These are phyloP conservation scores for Arachnomyces sp. DNA, from an alignment of 2,329 filamentous ascomycete species.

Conservation along the genomic window DNA sequence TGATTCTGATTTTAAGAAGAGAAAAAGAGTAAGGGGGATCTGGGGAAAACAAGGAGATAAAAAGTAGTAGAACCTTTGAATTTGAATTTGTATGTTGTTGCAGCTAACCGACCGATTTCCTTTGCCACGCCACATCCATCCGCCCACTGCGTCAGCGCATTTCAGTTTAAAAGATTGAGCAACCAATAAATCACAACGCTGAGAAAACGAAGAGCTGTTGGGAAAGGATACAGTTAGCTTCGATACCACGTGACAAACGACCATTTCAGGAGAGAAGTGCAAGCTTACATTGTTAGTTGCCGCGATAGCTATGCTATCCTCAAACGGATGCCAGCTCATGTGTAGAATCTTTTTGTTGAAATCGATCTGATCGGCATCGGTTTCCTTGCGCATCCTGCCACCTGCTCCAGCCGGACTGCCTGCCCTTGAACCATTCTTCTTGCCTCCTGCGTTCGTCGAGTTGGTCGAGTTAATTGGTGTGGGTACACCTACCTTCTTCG, in stretches of 20 bases:
- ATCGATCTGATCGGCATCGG: slow-evolving; percentile 97
- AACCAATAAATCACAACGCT: slow-evolving; percentile 49
- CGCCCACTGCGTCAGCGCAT: slow-evolving; percentile 1
- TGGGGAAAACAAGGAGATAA: too few species aligned
- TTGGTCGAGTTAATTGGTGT: slow-evolving; percentile 83
- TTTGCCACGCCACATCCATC: neutral
- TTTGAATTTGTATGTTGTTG: too few species aligned
- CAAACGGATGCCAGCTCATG: slow-evolving; percentile 99
- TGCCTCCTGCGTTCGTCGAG: slow-evolving; percentile 56
- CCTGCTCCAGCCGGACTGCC: slow-evolving; percentile 82
- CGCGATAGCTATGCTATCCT: slow-evolving; percentile 98
- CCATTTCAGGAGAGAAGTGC: slow-evolving; percentile 13
- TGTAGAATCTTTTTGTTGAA: slow-evolving; percentile 99
- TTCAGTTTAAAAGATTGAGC: slow-evolving; percentile 3
- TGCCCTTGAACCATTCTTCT: slow-evolving; percentile 82
- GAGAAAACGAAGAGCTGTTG: slow-evolving; percentile 69
- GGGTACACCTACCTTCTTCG: slow-evolving; percentile 97
- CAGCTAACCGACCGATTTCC: too few species aligned
- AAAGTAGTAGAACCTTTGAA: too few species aligned
- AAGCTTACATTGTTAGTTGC: slow-evolving; percentile 94
- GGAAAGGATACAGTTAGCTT: slow-evolving; percentile 12
- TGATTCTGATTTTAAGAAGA: too few species aligned
- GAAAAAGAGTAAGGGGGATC: too few species aligned
- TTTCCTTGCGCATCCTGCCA: slow-evolving; percentile 96
- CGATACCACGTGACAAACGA: neutral